phyloP scores from a whole-genome alignment of 495 filamentous ascomycete species.

The Parachaetomium inaequale region DNA sequence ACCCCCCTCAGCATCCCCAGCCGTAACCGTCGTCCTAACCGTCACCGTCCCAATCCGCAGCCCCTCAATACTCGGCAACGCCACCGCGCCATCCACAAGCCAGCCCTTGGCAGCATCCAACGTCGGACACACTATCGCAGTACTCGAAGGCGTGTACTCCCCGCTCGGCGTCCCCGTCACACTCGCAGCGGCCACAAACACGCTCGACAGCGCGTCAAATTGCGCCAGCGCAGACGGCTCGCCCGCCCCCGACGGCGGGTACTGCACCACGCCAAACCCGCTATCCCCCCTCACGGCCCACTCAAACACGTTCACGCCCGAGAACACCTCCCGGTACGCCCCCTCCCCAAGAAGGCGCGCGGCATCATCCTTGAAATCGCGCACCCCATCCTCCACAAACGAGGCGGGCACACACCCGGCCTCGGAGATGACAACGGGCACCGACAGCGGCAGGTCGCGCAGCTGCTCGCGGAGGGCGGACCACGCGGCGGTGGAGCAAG shows the following conservation, averaged over 20 bases:
- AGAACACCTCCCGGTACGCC: slow-evolving; percentile 46
- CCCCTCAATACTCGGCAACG: slow-evolving; percentile 12
- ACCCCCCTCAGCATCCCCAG: background rate
- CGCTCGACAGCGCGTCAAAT: background rate
- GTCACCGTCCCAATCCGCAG: slow-evolving; percentile 11
- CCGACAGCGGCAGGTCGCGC: background rate
- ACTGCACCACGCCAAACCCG: slow-evolving; percentile 60
- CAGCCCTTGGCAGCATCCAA: background rate
- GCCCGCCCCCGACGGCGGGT: background rate
- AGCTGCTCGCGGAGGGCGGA: background rate
- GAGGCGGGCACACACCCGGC: background rate
- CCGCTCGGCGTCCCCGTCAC: background rate
- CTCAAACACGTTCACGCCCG: slow-evolving; percentile 69
- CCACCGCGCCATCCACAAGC: slow-evolving; percentile 4
- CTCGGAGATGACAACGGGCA: slow-evolving; percentile 7
- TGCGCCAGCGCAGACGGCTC: background rate
- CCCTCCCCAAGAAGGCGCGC: background rate
- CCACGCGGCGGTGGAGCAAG: background rate
- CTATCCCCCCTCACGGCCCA: slow-evolving; percentile 65
- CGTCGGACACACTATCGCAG: slow-evolving; percentile 8
- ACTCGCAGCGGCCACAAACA: background rate
- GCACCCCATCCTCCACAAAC: background rate
- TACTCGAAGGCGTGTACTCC: background rate
- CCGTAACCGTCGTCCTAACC: background rate
- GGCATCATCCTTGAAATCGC: background rate